These are phyloP conservation scores for Calonectria leucothoes DNA, from an alignment of 2,329 filamentous ascomycete species.

Conservation along the genomic window DNA sequence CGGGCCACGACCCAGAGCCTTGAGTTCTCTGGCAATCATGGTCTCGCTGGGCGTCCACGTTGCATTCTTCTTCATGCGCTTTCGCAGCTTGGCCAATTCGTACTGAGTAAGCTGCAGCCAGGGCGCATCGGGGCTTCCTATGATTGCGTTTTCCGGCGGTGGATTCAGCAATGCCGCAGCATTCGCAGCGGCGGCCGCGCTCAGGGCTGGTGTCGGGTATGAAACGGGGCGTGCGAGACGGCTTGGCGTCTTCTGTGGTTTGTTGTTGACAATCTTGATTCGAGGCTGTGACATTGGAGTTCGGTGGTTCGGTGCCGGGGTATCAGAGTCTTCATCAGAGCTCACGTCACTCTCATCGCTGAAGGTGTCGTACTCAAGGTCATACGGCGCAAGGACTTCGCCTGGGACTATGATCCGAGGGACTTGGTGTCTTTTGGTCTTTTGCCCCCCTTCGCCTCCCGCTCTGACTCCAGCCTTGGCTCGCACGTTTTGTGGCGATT, in stretches of 20 bases:
- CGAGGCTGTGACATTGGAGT: constrained; percentile 54
- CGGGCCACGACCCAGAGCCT: constrained; percentile 74
- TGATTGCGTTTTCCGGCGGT: constrained; percentile 68
- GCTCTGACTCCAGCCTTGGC: constrained; percentile 60
- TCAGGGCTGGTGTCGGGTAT: constrained; percentile 49
- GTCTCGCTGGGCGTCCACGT: constrained; percentile 87
- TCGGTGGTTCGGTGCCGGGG: constrained; percentile 50
- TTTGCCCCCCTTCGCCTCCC: constrained; percentile 58
- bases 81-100: constrained; percentile 76
- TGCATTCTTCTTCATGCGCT: constrained; percentile 93
- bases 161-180: constrained; percentile 62
- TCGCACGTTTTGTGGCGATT: constrained; percentile 65
- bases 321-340: constrained; percentile 62
- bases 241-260: constrained; percentile 59
- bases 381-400: constrained; percentile 74
- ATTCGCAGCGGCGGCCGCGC: constrained; percentile 53
- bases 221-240: constrained; percentile 47
- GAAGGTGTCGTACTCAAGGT: constrained; percentile 70
- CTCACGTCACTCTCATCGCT: constrained; percentile 65
- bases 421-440: constrained; percentile 57
- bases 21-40: constrained; percentile 85
- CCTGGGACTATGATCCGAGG: constrained; percentile 74
- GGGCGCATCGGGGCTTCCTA: constrained; percentile 70
- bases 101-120: constrained; percentile 75
- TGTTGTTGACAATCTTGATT: constrained; percentile 60